phyloP scores from a whole-genome alignment of 2,329 filamentous ascomycete genomes.

The Scolecobasidium constrictum region DNA sequence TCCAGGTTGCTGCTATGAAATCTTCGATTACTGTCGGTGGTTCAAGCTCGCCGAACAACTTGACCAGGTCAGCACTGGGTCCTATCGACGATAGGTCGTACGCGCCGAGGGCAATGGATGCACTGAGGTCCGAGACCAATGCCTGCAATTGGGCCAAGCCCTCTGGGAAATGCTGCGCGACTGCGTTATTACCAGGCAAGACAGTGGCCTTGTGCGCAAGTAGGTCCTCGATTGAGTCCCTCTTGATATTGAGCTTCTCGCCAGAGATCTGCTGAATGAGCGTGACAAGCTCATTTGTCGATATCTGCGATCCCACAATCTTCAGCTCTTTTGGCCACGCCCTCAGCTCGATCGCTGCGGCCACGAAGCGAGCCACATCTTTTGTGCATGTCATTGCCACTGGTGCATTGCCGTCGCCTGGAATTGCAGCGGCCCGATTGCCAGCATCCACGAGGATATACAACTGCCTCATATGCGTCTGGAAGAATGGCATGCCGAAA shows the following conservation, averaged over 20 bases:
- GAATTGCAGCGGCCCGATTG: constrained; percentile 12
- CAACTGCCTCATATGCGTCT: neutral
- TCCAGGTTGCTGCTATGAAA: too few relatives aligned
- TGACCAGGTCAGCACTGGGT: too few relatives aligned
- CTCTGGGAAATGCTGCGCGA: too few relatives aligned
- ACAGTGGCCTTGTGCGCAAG: constrained; percentile 25
- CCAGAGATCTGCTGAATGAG: constrained; percentile 32
- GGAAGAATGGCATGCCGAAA: neutral
- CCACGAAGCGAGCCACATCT: constrained; percentile 15
- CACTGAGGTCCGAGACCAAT: too few relatives aligned
- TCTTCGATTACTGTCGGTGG: too few relatives aligned
- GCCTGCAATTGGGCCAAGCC: too few relatives aligned
- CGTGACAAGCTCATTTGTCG: constrained; percentile 34
- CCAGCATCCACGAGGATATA: constrained; percentile 8
- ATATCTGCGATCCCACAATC: constrained; percentile 30
- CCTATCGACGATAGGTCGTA: too few relatives aligned
- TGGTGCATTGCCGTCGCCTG: constrained; percentile 12
- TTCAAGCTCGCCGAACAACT: too few relatives aligned
- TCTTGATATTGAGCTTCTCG: constrained; percentile 25
- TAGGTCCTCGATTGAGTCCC: constrained; percentile 24
- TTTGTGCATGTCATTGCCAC: constrained; percentile 12
- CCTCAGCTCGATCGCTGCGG: constrained; percentile 10
- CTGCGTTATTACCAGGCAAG: constrained; percentile 18
- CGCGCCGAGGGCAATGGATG: too few relatives aligned
- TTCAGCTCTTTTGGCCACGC: constrained; percentile 24